Conservation (phyloP, 2,329 filamentous ascomycete genomes). For the Fusarium transvaalense region DNA sequence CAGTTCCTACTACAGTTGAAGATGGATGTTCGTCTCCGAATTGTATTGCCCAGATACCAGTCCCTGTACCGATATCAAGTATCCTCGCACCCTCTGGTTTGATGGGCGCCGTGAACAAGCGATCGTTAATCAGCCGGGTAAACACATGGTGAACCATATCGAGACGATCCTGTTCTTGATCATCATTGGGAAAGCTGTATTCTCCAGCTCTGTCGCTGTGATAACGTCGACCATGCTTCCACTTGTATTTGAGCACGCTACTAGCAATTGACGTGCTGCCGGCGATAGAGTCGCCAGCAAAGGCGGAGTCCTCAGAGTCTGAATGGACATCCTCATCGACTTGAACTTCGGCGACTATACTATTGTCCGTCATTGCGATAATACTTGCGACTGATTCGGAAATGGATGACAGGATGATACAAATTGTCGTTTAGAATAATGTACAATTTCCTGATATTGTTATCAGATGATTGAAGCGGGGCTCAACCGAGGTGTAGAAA, state of each 20-base stretch:
- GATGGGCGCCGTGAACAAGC: conserved; percentile 55
- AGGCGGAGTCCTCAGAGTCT: conserved; percentile 7
- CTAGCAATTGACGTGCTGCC: conserved; percentile 19
- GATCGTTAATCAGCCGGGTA: conserved; percentile 50
- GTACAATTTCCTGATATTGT: not conserved
- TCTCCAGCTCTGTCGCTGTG: conserved; percentile 55
- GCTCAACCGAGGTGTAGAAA: not conserved
- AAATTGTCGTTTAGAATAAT: no score
- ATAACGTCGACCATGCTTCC: conserved; percentile 58
- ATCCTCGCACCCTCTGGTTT: conserved; percentile 55
- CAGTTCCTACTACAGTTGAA: conserved; percentile 55
- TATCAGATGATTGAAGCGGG: not conserved
- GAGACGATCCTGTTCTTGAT: conserved; percentile 55
- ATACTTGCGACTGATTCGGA: rapidly evolving
- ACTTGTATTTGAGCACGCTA: conserved; percentile 29
- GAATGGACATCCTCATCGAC: conserved; percentile 13
- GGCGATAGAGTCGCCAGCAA: not conserved
- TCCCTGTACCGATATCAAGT: conserved; percentile 61
- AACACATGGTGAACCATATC: conserved; percentile 56
- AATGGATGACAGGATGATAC: rapidly evolving
- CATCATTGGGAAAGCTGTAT: conserved; percentile 56
- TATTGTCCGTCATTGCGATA: not conserved
- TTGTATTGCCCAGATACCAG: conserved; percentile 62
- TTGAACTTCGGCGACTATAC: conserved; percentile 17
- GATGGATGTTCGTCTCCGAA: conserved; percentile 55